These are phyloP conservation scores for Ceratobasidium sp. DNA, from an alignment of 1,284 basidiomycete genomes.

Conservation along the genomic window DNA sequence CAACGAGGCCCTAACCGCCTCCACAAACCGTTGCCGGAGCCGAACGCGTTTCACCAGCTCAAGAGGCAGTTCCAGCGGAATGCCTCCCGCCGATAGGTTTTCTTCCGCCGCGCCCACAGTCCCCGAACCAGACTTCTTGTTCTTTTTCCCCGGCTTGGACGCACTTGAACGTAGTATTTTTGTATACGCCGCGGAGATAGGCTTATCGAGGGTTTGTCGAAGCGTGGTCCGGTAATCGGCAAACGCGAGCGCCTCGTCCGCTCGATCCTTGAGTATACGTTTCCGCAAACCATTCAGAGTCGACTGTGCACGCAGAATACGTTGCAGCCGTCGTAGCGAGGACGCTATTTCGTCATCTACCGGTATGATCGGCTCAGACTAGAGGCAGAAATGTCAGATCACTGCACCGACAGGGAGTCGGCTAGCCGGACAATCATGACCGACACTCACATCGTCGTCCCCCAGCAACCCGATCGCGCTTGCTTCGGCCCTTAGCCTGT, in stretches of 20 bases:
- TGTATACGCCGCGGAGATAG: constrained; percentile 45
- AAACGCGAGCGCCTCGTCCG: constrained; percentile 46
- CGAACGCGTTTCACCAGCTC: constrained; percentile 46
- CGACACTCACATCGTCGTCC: constrained; percentile 48
- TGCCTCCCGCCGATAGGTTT: constrained; percentile 28
- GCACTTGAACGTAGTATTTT: constrained; percentile 47
- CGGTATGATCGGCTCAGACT: constrained; percentile 48
- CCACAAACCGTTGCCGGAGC: constrained; percentile 47
- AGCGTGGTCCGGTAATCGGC: constrained; percentile 48
- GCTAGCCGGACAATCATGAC: not conserved
- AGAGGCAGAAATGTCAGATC: not conserved
- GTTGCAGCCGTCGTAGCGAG: constrained; percentile 47
- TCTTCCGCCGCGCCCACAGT: constrained; percentile 30
- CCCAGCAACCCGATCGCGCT: constrained; percentile 47
- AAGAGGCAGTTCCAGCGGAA: constrained; percentile 45
- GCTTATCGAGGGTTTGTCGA: constrained; percentile 42
- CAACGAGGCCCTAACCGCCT: constrained; percentile 46
- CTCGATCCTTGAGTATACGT: constrained; percentile 45
- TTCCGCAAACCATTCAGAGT: constrained; percentile 46
- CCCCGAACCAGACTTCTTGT: constrained; percentile 41
- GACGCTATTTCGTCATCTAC: constrained; percentile 49
- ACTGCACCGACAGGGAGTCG: not conserved
- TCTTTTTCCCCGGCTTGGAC: constrained; percentile 46
- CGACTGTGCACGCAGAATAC: constrained; percentile 43
- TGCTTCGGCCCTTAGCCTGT: constrained; percentile 45